These are phyloP conservation scores for Camellia oleifera DNA, from an alignment of 179 eudicot genomes.

Conservation along the genomic window DNA sequence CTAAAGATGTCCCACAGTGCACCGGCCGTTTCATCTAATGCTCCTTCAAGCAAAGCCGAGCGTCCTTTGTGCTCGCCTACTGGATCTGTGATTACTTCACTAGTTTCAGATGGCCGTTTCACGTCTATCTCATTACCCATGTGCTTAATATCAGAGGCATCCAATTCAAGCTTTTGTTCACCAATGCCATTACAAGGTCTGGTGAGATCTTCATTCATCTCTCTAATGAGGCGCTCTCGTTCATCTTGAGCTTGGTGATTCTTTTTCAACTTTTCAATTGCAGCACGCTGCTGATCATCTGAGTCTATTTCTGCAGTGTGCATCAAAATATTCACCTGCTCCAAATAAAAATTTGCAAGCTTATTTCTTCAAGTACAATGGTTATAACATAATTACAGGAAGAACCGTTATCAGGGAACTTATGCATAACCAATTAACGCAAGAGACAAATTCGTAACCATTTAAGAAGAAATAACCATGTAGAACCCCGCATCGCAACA, in stretches of 20 bases:
- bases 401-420: neutral
- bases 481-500: neutral
- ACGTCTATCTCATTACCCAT: neutral
- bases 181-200: neutral
- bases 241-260: conserved; percentile 51
- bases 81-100: neutral
- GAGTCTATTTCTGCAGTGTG: conserved; percentile 42
- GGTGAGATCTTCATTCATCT: conserved; percentile 9
- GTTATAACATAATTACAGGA: neutral
- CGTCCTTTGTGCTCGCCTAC: conserved; percentile 7
- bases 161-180: neutral
- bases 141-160: neutral
- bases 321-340: conserved; percentile 57
- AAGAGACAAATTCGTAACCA: neutral
- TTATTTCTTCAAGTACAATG: neutral
- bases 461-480: neutral
- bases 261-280: conserved; percentile 35
- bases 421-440: neutral
- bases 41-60: conserved; percentile 7
- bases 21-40: conserved; percentile 36
- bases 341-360: neutral
- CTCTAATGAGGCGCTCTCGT: conserved; percentile 23
- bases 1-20: conserved; percentile 92
- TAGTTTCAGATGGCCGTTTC: conserved; percentile 5
- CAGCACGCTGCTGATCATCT: conserved; percentile 34